These are phyloP conservation scores for Leccinellum rugosiceps DNA, from an alignment of 768 basidiomycete species.

Conservation along the genomic window DNA sequence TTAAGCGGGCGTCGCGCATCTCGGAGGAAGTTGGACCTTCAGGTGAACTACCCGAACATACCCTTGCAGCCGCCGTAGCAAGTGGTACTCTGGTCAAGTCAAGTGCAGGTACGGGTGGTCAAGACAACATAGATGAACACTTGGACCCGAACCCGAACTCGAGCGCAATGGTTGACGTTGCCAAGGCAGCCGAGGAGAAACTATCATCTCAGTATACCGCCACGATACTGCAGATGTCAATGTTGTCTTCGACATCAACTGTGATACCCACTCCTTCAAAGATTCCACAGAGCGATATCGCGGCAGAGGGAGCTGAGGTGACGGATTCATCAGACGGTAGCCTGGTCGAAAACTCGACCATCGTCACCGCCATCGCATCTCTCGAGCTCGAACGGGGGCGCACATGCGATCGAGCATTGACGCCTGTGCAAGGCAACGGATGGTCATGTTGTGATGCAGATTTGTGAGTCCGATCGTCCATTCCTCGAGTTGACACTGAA, in stretches of 20 bases:
- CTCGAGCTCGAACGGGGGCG: slow-evolving; percentile 47
- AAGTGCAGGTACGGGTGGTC: not conserved
- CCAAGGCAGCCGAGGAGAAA: slow-evolving; percentile 3
- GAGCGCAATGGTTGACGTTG: not conserved
- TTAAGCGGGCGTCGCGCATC: slow-evolving; percentile 22
- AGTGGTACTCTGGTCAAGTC: not conserved
- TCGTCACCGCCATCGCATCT: slow-evolving; percentile 33
- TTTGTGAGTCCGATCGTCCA: slow-evolving; percentile 37
- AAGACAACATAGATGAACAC: not conserved
- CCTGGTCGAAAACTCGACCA: slow-evolving; percentile 33
- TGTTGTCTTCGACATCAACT: slow-evolving; percentile 1
- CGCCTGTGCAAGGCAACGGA: slow-evolving; percentile 52
- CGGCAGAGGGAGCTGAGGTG: slow-evolving; percentile 22
- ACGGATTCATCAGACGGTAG: slow-evolving; percentile 49
- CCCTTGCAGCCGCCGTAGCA: slow-evolving; percentile 1
- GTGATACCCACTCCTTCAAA: slow-evolving; percentile 7
- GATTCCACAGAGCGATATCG: slow-evolving; percentile 1
- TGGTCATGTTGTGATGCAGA: slow-evolving; percentile 31
- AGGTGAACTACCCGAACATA: slow-evolving; percentile 38
- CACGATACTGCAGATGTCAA: slow-evolving; percentile 1
- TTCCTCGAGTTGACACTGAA: not conserved
- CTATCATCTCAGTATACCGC: not conserved
- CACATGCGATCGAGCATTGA: slow-evolving; percentile 47
- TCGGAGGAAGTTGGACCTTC: slow-evolving; percentile 41
- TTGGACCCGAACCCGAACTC: not conserved